A percentile compares a stretch with the other conserved stretches of the same genome.
Conservation (phyloP, 768 basidiomycete genomes). For the Lactifluus volemus region DNA sequence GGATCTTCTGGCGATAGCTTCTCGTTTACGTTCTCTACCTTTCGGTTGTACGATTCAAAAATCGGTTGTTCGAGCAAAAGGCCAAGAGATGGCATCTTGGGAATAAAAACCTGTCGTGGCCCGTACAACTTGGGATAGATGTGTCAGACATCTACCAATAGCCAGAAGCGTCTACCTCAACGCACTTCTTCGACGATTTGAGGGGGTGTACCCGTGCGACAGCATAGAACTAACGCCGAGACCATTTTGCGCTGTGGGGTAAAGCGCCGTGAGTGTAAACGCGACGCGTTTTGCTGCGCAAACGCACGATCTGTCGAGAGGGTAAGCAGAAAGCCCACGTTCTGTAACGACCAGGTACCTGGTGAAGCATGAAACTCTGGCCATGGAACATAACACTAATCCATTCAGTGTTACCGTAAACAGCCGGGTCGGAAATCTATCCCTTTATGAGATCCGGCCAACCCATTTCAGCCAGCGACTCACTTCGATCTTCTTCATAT, state of each 20-base stretch:
- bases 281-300: conserved; percentile 7
- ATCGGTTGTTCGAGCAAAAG: conserved; percentile 84
- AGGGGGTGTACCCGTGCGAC: conserved; percentile 67
- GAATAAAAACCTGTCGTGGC: conserved; percentile 68
- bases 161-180: neutral
- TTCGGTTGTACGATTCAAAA: conserved; percentile 68
- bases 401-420: conserved; percentile 92
- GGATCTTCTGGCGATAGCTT: conserved; percentile 44
- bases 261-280: conserved; percentile 15
- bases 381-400: conserved; percentile 89
- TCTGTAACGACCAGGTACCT: conserved; percentile 44
- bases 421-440: conserved; percentile 76
- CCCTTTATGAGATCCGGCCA: neutral
- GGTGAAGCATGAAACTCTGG: conserved; percentile 98
- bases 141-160: neutral
- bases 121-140: conserved; percentile 53
- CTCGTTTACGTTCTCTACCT: conserved; percentile 41
- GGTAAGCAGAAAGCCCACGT: neutral
- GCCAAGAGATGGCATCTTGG: conserved; percentile 94
- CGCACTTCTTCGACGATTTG: conserved; percentile 64
- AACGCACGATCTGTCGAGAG: conserved; percentile 40
- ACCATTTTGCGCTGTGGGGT: conserved; percentile 95
- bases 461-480: neutral
- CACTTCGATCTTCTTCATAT: conserved; percentile 84
- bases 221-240: conserved; percentile 68